Percentiles rank a stretch among this genome's conserved stretches.
These are phyloP conservation scores for Dothiorella sarmentorum DNA, from an alignment of 2,329 filamentous ascomycete genomes.

Conservation along the genomic window DNA sequence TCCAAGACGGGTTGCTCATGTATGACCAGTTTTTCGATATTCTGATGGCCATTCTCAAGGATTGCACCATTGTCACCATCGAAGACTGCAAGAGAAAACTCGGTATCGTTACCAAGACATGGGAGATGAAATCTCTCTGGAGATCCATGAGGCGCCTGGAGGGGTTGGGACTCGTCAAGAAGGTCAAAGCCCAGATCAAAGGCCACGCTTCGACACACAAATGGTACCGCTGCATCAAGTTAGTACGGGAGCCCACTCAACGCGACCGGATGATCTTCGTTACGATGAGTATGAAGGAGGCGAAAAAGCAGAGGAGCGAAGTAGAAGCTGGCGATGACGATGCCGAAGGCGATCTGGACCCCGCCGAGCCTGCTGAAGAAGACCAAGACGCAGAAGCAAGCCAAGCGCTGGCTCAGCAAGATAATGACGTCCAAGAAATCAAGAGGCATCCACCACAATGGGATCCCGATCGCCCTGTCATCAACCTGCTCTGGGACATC, in stretches of 20 bases:
- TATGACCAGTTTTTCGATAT: constrained; percentile 49
- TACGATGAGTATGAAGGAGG: constrained; percentile 26
- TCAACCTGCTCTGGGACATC: constrained; percentile 52
- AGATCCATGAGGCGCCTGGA: constrained; percentile 40
- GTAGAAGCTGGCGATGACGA: constrained; percentile 14
- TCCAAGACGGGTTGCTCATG: constrained; percentile 41
- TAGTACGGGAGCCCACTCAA: constrained; percentile 35
- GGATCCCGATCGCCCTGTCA: constrained; percentile 51
- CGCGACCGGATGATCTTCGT: constrained; percentile 34
- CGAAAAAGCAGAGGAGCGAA: constrained; percentile 4
- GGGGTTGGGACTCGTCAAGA: constrained; percentile 39
- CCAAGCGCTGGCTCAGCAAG: constrained; percentile 23
- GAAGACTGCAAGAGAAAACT: constrained; percentile 47
- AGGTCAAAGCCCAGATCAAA: constrained; percentile 36
- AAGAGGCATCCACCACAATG: constrained; percentile 48
- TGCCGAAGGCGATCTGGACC: constrained; percentile 12
- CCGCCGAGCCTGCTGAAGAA: constrained; percentile 21
- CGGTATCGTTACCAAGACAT: constrained; percentile 27
- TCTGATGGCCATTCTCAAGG: constrained; percentile 49
- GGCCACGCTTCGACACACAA: constrained; percentile 26
- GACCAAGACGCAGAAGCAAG: constrained; percentile 29
- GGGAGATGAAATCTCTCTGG: constrained; percentile 39
- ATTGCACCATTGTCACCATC: constrained; percentile 50
- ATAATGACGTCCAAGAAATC: constrained; percentile 28
- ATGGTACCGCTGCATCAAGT: constrained; percentile 38